Conservation (phyloP, 2,329 filamentous ascomycete species). For the Periconia sp. region DNA sequence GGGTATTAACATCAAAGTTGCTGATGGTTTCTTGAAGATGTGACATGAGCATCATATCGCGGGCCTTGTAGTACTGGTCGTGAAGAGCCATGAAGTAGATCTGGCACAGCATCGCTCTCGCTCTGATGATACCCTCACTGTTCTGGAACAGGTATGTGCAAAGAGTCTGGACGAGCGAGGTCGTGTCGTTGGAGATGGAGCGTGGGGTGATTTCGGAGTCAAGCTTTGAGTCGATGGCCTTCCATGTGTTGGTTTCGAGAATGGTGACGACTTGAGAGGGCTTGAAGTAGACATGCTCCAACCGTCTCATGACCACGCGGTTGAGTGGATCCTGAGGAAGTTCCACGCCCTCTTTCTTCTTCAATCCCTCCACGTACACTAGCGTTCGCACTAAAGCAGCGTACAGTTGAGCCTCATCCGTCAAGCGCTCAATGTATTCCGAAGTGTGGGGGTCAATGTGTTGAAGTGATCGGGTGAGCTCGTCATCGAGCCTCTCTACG, state of each 20-base stretch:
- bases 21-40: constrained; percentile 96
- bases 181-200: constrained; percentile 66
- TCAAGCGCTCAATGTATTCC: constrained; percentile 94
- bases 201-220: constrained; percentile 83
- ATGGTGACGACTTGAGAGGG: constrained; percentile 90
- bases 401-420: constrained; percentile 88
- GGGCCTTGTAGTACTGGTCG: constrained; percentile 95
- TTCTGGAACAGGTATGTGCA: constrained; percentile 94
- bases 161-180: constrained; percentile 77
- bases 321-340: constrained; percentile 85
- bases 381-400: constrained; percentile 86
- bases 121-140: constrained; percentile 94
- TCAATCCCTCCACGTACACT: constrained; percentile 83
- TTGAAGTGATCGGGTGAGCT: constrained; percentile 95
- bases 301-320: constrained; percentile 85
- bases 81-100: constrained; percentile 98
- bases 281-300: constrained; percentile 99
- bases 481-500: constrained; percentile 92
- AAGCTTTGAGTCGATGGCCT: constrained; percentile 67
- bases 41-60: constrained; percentile 99
- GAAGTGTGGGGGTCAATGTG: constrained; percentile 97
- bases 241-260: constrained; percentile 93
- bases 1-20: constrained; percentile 94
- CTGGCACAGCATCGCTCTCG: constrained; percentile 95
- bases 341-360: constrained; percentile 69